A percentile compares a stretch with the other conserved stretches of the same genome.
Evolutionary conservation across 257 asterid species (phyloP).

Genomic region (Craterostigma plantagineum): DNA sequence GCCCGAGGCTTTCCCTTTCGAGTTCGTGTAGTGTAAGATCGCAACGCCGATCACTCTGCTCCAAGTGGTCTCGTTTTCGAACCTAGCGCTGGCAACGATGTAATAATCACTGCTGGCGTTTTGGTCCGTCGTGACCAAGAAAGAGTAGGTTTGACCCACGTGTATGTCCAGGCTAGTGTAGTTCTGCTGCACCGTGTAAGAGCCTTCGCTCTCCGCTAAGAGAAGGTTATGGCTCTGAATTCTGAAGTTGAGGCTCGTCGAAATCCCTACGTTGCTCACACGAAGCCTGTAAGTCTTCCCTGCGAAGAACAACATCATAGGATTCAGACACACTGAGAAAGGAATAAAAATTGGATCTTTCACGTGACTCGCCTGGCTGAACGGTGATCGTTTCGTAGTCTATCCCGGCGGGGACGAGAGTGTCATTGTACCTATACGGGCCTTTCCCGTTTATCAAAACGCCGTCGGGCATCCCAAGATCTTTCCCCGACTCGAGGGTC

Average conservation of each 20-base stretch:
- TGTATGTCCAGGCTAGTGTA: slow-evolving; percentile 85
- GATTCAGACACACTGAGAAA: not conserved
- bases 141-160: slow-evolving; percentile 86
- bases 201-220: slow-evolving; percentile 60
- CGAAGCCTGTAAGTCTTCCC: slow-evolving; percentile 83
- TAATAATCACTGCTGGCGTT: slow-evolving; percentile 94
- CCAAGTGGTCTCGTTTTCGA: slow-evolving; percentile 76
- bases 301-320: slow-evolving; percentile 13
- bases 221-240: slow-evolving; percentile 7
- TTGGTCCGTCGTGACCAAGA: slow-evolving; percentile 86
- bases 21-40: slow-evolving; percentile 74
- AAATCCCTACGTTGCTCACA: slow-evolving; percentile 86
- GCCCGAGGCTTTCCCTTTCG: slow-evolving; percentile 81
- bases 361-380: not conserved
- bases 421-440: slow-evolving; percentile 73
- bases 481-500: slow-evolving; percentile 55
- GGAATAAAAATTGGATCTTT: not conserved
- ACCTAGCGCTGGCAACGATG: slow-evolving; percentile 90
- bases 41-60: slow-evolving; percentile 84
- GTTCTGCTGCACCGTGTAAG: slow-evolving; percentile 88
- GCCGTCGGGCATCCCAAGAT: slow-evolving; percentile 93
- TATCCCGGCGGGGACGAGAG: slow-evolving; percentile 74
- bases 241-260: slow-evolving; percentile 37
- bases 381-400: slow-evolving; percentile 38
- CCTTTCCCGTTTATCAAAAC: slow-evolving; percentile 94